Percentiles rank a stretch among this genome's conserved stretches.
phyloP scores from a whole-genome alignment of 2,329 filamentous ascomycete species.

The Scedosporium dehoogii region DNA sequence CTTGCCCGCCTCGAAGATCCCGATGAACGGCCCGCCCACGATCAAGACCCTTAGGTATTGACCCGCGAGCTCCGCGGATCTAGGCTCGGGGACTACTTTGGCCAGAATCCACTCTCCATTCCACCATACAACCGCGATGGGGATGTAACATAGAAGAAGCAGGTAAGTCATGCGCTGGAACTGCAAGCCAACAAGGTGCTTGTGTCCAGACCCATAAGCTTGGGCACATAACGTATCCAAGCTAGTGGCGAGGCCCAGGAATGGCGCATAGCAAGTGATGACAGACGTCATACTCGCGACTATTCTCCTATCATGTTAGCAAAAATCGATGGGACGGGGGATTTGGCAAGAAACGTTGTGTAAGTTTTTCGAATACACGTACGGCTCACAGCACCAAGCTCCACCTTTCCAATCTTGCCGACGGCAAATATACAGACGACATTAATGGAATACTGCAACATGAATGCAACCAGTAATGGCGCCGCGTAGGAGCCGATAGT shows the following conservation, averaged over 20 bases:
- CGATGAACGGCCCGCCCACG: conserved; percentile 64
- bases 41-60: conserved; percentile 64
- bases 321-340: neutral
- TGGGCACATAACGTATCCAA: conserved; percentile 90
- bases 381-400: conserved; percentile 34
- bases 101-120: conserved; percentile 56
- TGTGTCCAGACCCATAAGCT: conserved; percentile 85
- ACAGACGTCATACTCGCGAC: conserved; percentile 65
- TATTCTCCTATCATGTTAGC: conserved; percentile 5
- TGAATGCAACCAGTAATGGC: conserved; percentile 63
- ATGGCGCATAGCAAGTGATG: conserved; percentile 67
- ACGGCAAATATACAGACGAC: conserved; percentile 72
- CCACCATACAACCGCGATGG: conserved; percentile 63
- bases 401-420: conserved; percentile 60
- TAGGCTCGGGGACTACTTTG: conserved; percentile 32
- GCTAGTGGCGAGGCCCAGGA: conserved; percentile 79
- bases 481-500: conserved; percentile 63
- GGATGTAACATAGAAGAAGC: conserved; percentile 60
- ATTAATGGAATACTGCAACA: conserved; percentile 78
- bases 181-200: conserved; percentile 76
- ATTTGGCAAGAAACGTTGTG: neutral
- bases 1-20: conserved; percentile 68
- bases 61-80: conserved; percentile 59
- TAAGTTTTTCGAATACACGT: conserved; percentile 14
- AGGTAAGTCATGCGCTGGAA: conserved; percentile 75